Evolutionary conservation across 129 eudicot genomes (phyloP).

Genomic region (Escallonia rubra): DNA sequence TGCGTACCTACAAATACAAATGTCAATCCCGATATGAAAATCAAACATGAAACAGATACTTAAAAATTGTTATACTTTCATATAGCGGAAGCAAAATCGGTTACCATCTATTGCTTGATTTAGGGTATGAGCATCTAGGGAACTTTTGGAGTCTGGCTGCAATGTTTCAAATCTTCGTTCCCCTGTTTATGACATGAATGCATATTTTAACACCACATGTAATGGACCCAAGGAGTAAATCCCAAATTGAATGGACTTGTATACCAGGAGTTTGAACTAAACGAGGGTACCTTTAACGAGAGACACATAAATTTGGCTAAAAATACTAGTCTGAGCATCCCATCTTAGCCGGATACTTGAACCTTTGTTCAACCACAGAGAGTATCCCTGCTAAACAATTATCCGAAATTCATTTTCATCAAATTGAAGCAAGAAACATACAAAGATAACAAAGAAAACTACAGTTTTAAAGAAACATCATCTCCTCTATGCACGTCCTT

Average conservation of each 20-base stretch:
- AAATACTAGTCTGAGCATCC: slow-evolving; percentile 8
- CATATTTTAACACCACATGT: not conserved
- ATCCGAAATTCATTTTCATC: not conserved
- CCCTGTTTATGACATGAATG: slow-evolving; percentile 5
- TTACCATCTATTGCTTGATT: not conserved
- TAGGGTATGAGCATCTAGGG: not conserved
- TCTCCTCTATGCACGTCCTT: no score
- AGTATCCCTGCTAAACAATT: not conserved
- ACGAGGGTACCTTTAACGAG: slow-evolving; percentile 9
- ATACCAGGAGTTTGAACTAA: not conserved
- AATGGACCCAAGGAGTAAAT: no score
- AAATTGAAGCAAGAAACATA: not conserved
- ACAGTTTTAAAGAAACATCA: not conserved
- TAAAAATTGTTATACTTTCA: no score
- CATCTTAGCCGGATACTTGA: slow-evolving; percentile 14
- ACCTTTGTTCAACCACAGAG: slow-evolving; percentile 26
- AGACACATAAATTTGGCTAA: slow-evolving; percentile 9
- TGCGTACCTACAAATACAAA: no score
- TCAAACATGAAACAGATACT: no score
- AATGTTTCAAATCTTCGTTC: slow-evolving; percentile 7
- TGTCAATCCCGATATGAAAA: no score
- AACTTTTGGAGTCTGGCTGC: slow-evolving; percentile 12
- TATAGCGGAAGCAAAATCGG: not conserved
- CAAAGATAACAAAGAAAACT: not conserved
- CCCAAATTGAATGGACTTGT: not conserved